Evolutionary conservation across 2,329 filamentous ascomycete species (phyloP).

Genomic region (Hypoxylon sp.): DNA sequence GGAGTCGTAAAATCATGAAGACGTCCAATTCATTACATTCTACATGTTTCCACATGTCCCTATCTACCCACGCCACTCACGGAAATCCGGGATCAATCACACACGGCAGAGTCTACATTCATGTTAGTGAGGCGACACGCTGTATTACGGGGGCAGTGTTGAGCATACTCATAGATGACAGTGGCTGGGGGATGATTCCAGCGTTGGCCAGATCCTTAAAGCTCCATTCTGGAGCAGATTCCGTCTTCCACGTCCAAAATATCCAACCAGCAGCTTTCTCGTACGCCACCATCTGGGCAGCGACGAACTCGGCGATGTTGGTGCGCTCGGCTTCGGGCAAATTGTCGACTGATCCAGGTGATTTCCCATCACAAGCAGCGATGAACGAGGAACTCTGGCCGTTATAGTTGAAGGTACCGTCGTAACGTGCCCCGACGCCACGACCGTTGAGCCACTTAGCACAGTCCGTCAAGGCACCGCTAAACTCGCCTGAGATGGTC

Average conservation of each 20-base stretch:
- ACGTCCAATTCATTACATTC: not conserved
- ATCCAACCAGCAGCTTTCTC: conserved; percentile 83
- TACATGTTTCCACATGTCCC: not conserved
- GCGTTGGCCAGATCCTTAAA: conserved; percentile 60
- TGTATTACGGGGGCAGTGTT: not conserved
- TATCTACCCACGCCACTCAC: not conserved
- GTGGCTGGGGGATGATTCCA: conserved; percentile 31
- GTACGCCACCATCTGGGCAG: conserved; percentile 81
- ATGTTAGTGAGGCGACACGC: not conserved
- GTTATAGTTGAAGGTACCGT: conserved; percentile 67
- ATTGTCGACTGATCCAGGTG: conserved; percentile 17
- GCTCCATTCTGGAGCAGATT: conserved; percentile 79
- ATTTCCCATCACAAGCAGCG: conserved; percentile 62
- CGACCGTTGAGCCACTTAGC: conserved; percentile 75
- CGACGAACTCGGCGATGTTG: conserved; percentile 76
- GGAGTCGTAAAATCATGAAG: not conserved
- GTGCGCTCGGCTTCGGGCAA: conserved; percentile 70
- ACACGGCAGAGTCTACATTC: conserved; percentile 5
- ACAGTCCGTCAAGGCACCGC: conserved; percentile 78
- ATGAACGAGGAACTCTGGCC: conserved; percentile 61
- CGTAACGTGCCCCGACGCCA: conserved; percentile 76
- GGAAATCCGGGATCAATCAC: not conserved
- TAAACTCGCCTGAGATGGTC: conserved; percentile 82
- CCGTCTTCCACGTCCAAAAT: conserved; percentile 85
- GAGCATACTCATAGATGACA: conserved; percentile 25